Evolutionary conservation across 352 stramenopile species (phyloP), one percentile per base, ranked within the genome.

Genomic region (Phytophthora quininea): DNA sequence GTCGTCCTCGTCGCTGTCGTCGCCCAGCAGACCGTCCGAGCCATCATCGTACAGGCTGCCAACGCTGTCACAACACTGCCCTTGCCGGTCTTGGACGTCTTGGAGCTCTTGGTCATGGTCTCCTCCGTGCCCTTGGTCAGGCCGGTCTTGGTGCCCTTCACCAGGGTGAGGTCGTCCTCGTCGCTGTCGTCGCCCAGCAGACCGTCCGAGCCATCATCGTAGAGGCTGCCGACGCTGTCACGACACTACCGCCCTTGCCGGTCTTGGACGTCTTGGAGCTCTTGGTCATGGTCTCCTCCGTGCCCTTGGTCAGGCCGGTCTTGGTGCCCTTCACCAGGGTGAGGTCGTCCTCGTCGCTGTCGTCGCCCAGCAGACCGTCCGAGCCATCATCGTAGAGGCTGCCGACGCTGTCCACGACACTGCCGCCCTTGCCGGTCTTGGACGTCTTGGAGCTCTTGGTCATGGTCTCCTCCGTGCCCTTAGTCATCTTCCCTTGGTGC

Each of bases 31-130:
- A 31, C 3, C 54, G 7, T 12, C 1, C 3, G 58, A 49, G 30
- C 43, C 54, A 35, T 62, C 69, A 8, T 54, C 53, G 15, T 11
- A 49, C 43, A 49, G 14, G 43, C 43, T 29, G 43, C 43, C 43
- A 8, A 49, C 15, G 14, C 43, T 49, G 15, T n/a, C 9, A 24
- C 43, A 1, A 24, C 19, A 6, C 29, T 47, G 12, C 6, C 19
- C 40, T 47, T 47, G 10, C 9, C 19, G 12, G 9, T 47, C 40
- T 47, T 49, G 3, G 43, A 49, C 9, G 15, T 11, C 43, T 49
- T 49, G 15, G 43, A 29, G 43, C 43, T 49, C 43, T 29, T 49
- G 19, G 19, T 24, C 19, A 24, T 24, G 19, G 19, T 24, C 10
- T 47, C 15, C 40, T 24, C 19, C 5, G 11, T 29, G 29, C 14